Base-by-base conservation (phyloP, 371 early-diverging fungal species). In the Syncephalastrum contaminatum region DNA sequence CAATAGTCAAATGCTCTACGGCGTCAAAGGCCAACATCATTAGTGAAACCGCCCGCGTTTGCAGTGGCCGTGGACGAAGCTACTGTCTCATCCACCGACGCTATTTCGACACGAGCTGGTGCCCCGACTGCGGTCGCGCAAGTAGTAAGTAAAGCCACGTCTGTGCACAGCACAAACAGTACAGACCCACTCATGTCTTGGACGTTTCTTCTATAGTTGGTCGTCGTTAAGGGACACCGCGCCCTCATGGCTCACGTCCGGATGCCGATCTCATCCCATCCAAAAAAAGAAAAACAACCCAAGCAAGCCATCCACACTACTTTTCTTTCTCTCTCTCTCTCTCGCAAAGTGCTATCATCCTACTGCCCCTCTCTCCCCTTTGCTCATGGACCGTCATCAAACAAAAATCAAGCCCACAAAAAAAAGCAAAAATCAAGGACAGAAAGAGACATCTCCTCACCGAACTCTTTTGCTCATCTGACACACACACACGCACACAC, bases 81-180 rank as follows among this genome's bases (percentile, higher is more conserved):
- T 63, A 63, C 43, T 63, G 63, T 41, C 58, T 63, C 48, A 54
- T 58, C 42, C 63, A 63, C 39, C 54, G 58, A 7, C 58, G 58
- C 18, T 63, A 63, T 30, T 63, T 63, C 49, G 58, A 54, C 42
- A 63, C 63, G 54, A 58, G 58, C 46, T 58, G 58, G 54, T 63
- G 58, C 24, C 63, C 63, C 54, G 53, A 63, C 13, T 63, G 63
- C 52, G 51, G 58, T 30, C 62, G 69, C 24, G 50, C 40, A 58
- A 43, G 58, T 58, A 51, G 40, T 44, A 24, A 51, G 51, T 51
- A 40, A 39, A 16, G 15, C 7, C 36, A 30, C 12, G 36, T 30
- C 36, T 30, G 36, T 30, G 36, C 36, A 30, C 36, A 30, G 36
- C 36, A 10, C 36, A 30, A 30, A 30, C 36, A 30, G 25, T 25